phyloP scores from a whole-genome alignment of 75 land plant genomes.

The Cryptomeria japonica region DNA sequence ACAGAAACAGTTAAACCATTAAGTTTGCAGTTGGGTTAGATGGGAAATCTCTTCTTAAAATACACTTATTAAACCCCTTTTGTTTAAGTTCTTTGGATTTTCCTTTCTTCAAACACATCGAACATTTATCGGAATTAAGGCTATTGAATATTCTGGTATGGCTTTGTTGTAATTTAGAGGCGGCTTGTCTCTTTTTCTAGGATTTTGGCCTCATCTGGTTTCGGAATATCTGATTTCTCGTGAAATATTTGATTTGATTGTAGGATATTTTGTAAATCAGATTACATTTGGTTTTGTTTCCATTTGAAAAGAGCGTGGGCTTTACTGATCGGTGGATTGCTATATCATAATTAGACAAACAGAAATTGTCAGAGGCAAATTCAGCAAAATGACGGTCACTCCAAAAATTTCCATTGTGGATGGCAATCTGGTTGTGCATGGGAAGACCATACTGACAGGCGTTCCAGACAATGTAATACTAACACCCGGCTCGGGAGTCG shows the following conservation, averaged over 20 bases:
- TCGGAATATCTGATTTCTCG: not conserved
- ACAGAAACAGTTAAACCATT: no score
- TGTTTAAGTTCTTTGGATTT: not conserved
- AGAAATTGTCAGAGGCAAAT: not conserved
- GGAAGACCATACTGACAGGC: conserved; percentile 58
- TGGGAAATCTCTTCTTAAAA: not conserved
- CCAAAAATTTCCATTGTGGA: conserved; percentile 51
- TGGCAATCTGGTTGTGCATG: conserved; percentile 61
- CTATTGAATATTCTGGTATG: not conserved
- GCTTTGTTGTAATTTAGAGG: not conserved
- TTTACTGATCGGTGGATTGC: not conserved
- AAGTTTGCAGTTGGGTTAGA: no score
- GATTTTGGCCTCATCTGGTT: not conserved
- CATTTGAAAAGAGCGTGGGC: not conserved
- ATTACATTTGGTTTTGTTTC: not conserved
- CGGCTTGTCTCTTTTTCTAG: not conserved
- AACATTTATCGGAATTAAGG: not conserved
- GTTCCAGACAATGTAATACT: conserved; percentile 74
- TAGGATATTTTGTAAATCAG: not conserved
- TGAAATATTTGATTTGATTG: not conserved
- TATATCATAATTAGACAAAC: not conserved
- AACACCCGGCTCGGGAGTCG: conserved; percentile 50
- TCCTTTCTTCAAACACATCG: not conserved
- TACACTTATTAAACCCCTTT: no score
- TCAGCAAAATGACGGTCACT: conserved; percentile 49